Conservation (phyloP, 1,284 basidiomycete species). For the Taiwanofungus camphoratus region DNA sequence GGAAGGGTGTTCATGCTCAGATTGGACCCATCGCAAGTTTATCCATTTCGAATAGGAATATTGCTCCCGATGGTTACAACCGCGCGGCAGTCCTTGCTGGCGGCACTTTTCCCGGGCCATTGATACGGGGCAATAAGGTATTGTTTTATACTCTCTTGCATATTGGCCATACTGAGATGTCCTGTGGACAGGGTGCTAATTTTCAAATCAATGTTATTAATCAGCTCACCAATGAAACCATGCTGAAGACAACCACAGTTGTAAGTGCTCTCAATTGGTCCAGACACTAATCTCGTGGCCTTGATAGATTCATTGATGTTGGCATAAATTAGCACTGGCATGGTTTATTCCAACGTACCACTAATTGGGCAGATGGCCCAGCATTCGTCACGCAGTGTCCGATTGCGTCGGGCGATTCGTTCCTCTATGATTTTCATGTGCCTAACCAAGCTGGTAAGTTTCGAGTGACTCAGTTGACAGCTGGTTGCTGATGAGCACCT, state of each 20-base stretch:
- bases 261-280: slow-evolving; percentile 13
- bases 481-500: neutral
- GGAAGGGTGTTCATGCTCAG: slow-evolving; percentile 10
- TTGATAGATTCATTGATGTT: neutral
- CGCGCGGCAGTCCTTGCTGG: slow-evolving; percentile 24
- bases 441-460: slow-evolving; percentile 29
- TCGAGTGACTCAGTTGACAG: neutral
- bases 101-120: slow-evolving; percentile 25
- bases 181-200: slow-evolving; percentile 15
- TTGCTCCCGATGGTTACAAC: slow-evolving; percentile 23
- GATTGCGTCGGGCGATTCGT: slow-evolving; percentile 37
- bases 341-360: slow-evolving; percentile 26
- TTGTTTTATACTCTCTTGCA: neutral
- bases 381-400: slow-evolving; percentile 40
- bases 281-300: neutral
- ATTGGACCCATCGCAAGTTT: slow-evolving; percentile 22
- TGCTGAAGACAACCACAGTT: slow-evolving; percentile 27
- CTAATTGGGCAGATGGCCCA: slow-evolving; percentile 23
- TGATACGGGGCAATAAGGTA: slow-evolving; percentile 25
- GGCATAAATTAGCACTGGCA: slow-evolving; percentile 28
- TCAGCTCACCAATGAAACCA: slow-evolving; percentile 22
- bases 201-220: slow-evolving; percentile 28
- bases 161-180: neutral
- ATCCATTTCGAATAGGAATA: slow-evolving; percentile 19
- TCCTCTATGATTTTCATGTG: slow-evolving; percentile 33